phyloP scores from a whole-genome alignment of 441 rosid species.

The Breynia disticha region DNA sequence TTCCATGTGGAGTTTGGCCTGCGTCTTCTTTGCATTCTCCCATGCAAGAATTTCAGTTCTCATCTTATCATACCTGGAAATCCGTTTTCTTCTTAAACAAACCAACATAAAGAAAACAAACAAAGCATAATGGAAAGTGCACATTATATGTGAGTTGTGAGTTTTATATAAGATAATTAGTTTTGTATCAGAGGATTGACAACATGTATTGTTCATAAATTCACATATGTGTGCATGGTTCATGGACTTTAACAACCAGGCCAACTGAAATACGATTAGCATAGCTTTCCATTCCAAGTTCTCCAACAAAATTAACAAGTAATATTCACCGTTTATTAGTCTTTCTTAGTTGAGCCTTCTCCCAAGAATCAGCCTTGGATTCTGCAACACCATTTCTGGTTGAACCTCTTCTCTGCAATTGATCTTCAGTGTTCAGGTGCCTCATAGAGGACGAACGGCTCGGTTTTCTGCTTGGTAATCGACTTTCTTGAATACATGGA shows the following conservation, averaged over 20 bases:
- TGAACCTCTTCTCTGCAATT: constrained; percentile 14
- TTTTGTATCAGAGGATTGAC: no score
- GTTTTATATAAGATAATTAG: no score
- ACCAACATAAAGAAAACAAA: background rate
- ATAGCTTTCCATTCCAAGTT: no score
- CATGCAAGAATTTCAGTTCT: constrained; percentile 47
- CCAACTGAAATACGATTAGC: no score
- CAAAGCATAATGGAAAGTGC: no score
- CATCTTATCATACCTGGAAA: constrained; percentile 51
- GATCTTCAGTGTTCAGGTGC: constrained; percentile 13
- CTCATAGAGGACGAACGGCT: constrained; percentile 22
- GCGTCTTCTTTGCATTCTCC: constrained; percentile 60
- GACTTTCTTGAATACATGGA: constrained; percentile 14
- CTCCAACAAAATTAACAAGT: background rate
- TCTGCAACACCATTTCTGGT: constrained; percentile 13
- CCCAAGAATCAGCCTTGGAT: constrained; percentile 60
- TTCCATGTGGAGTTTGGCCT: constrained; percentile 46
- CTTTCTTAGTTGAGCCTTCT: constrained; percentile 40
- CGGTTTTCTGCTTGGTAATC: constrained; percentile 14
- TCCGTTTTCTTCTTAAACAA: background rate
- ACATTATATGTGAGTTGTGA: no score
- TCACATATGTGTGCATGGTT: no score
- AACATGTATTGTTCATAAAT: no score
- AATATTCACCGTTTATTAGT: constrained; percentile 33
- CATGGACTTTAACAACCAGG: no score